These are phyloP conservation scores for Apiospora sp. DNA, from an alignment of 2,329 filamentous ascomycete species.

Conservation along the genomic window DNA sequence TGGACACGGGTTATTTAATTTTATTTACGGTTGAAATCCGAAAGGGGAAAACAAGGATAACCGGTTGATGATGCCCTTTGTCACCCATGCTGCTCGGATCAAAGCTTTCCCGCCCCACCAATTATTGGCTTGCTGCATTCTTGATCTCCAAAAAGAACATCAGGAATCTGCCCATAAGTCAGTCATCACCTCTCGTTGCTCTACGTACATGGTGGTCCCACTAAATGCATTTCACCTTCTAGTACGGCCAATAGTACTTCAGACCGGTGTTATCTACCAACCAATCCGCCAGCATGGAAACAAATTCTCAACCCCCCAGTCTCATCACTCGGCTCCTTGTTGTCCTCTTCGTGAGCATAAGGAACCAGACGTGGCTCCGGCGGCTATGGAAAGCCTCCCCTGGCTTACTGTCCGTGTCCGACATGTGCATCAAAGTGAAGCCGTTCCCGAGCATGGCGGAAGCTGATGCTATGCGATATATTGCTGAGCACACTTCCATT, in stretches of 20 bases:
- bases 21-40: no score
- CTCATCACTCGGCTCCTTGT: conserved; percentile 5
- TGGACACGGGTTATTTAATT: conserved; percentile 7
- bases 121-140: not conserved
- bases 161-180: not conserved
- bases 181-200: not conserved
- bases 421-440: conserved; percentile 29
- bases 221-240: not conserved
- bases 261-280: not conserved
- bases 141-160: not conserved
- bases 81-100: not conserved
- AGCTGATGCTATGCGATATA: conserved; percentile 49
- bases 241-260: not conserved
- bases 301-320: not conserved
- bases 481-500: conserved; percentile 50
- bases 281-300: not conserved
- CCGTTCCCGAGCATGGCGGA: conserved; percentile 41
- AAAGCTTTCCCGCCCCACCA: not conserved
- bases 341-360: not conserved
- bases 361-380: not conserved
- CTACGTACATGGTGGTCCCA: not conserved
- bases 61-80: no score
- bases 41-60: no score
- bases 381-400: conserved; percentile 10
- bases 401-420: not conserved